A percentile compares a stretch with the other conserved stretches of the same genome.
Conservation (phyloP, 1,139 yeast species). For the Geotrichum restrictum region DNA sequence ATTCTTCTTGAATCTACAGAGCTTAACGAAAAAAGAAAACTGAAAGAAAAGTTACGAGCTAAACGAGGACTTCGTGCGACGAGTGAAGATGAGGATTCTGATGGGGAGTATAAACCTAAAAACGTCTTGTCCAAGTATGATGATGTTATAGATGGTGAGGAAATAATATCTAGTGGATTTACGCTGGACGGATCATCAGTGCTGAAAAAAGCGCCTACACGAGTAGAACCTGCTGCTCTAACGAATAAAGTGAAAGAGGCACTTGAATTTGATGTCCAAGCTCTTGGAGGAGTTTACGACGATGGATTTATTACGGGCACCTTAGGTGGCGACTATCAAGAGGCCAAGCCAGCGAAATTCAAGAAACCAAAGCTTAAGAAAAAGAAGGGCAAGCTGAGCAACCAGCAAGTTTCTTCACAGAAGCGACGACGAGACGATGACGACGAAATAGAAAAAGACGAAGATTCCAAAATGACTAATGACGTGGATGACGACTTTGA, state of each 20-base stretch:
- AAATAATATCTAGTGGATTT: conserved; percentile 29
- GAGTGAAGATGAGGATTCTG: conserved; percentile 32
- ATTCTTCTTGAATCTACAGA: conserved; percentile 48
- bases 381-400: conserved; percentile 30
- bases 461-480: conserved; percentile 22
- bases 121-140: conserved; percentile 31
- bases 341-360: conserved; percentile 45
- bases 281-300: conserved; percentile 13
- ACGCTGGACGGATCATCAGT: conserved; percentile 29
- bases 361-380: conserved; percentile 43
- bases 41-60: conserved; percentile 36
- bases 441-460: conserved; percentile 25
- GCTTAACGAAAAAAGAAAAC: conserved; percentile 39
- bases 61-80: conserved; percentile 31
- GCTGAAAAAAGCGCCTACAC: conserved; percentile 3
- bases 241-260: conserved; percentile 13
- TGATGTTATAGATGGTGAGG: conserved; percentile 25
- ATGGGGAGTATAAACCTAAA: conserved; percentile 22
- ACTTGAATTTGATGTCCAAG: conserved; percentile 25
- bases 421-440: conserved; percentile 26
- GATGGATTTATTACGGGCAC: conserved; percentile 16
- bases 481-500: conserved; percentile 47
- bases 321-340: conserved; percentile 30
- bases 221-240: not conserved
- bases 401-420: conserved; percentile 9